phyloP scores from a whole-genome alignment of 108 stramenopile genomes.

The Parmales sp. region DNA sequence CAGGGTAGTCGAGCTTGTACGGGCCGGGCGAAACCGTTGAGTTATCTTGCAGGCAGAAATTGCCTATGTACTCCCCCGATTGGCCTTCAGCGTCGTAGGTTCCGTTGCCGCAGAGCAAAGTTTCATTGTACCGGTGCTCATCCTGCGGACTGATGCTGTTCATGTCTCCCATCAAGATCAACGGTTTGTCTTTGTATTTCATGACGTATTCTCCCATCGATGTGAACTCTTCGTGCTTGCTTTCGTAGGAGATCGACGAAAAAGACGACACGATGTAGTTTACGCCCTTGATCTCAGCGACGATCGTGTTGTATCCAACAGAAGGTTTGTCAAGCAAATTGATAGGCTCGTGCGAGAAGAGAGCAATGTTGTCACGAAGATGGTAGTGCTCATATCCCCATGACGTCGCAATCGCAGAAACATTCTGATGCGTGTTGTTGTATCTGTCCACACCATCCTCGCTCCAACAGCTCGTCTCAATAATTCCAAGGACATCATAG shows the following conservation, averaged over 20 bases:
- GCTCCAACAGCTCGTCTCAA: no score
- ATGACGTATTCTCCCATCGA: background rate
- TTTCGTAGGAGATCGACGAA: background rate
- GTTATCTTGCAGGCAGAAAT: background rate
- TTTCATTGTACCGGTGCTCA: background rate
- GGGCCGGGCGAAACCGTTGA: no score
- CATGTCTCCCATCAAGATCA: background rate
- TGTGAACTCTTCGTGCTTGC: background rate
- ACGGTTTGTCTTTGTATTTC: background rate
- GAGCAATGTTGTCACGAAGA: background rate
- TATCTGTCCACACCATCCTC: no score
- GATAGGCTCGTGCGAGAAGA: background rate
- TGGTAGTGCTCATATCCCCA: background rate
- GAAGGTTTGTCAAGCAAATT: background rate
- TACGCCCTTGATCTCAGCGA: background rate
- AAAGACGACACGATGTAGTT: background rate
- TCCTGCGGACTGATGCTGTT: background rate
- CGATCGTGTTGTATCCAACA: background rate
- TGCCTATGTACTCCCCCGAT: background rate
- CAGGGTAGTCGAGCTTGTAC: no score
- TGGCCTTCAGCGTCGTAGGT: no score
- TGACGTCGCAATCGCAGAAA: background rate
- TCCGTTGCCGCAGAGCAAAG: background rate
- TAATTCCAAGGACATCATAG: no score
- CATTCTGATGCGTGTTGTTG: no score